Percentiles rank a stretch among this genome's conserved stretches.
phyloP scores from a whole-genome alignment of 352 stramenopile genomes.

The Phytopythium montanum region DNA sequence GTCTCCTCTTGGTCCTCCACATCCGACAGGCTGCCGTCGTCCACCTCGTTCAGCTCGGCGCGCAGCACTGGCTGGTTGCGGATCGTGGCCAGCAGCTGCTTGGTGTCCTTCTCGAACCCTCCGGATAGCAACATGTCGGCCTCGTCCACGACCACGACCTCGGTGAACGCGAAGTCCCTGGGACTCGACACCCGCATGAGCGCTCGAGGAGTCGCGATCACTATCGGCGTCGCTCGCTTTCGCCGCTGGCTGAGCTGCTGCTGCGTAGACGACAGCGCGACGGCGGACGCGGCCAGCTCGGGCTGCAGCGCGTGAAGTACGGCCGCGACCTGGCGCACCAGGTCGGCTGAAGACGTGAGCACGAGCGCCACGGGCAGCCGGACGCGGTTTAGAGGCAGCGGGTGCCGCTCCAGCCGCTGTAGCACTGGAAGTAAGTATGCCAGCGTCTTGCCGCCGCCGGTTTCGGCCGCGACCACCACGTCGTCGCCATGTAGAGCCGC shows the following conservation, averaged over 20 bases:
- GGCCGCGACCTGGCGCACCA: constrained; percentile 66
- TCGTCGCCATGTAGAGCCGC: constrained; percentile 49
- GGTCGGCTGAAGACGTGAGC: constrained; percentile 84
- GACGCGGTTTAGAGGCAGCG: constrained; percentile 30
- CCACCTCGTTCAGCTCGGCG: constrained; percentile 36
- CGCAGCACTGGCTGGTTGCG: constrained; percentile 65
- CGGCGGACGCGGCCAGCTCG: constrained; percentile 28
- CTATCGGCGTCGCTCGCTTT: constrained; percentile 33
- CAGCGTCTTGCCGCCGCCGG: constrained; percentile 95
- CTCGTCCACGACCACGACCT: constrained; percentile 73
- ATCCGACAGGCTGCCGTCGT: neutral
- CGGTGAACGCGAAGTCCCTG: constrained; percentile 70
- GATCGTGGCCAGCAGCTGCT: constrained; percentile 79
- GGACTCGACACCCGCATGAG: constrained; percentile 62
- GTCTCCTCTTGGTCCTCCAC: constrained; percentile 13
- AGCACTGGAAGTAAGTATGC: constrained; percentile 94
- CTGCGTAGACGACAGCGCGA: constrained; percentile 53
- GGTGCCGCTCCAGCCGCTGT: constrained; percentile 38
- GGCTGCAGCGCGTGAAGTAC: constrained; percentile 43
- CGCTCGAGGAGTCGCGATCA: constrained; percentile 63
- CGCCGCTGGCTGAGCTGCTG: constrained; percentile 31
- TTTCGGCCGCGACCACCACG: constrained; percentile 94
- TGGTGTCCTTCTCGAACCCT: constrained; percentile 74
- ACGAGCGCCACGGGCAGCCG: constrained; percentile 62
- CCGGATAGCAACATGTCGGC: constrained; percentile 78